Evolutionary conservation across 306 rosid genomes (phyloP).

Genomic region (Luffa acutangula): DNA sequence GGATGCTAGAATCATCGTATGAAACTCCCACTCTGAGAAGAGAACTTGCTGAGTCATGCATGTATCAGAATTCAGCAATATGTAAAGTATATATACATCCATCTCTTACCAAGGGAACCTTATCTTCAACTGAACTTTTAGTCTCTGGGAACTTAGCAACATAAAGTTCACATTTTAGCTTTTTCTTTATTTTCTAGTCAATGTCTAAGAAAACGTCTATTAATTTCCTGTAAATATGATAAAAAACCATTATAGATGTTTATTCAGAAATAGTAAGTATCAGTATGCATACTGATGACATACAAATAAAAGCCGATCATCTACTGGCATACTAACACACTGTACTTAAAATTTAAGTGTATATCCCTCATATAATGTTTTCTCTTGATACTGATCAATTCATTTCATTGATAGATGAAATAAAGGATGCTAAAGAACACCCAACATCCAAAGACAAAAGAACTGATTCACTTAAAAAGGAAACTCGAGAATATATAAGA

Average conservation of each 20-base stretch:
- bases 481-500: neutral
- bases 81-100: neutral
- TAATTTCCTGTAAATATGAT: neutral
- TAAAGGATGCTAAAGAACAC: no score
- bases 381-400: neutral
- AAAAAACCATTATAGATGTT: neutral
- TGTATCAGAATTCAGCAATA: neutral
- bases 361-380: neutral
- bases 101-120: neutral
- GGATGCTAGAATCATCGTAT: slow-evolving; percentile 76
- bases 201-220: neutral
- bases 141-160: neutral
- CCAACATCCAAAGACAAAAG: neutral
- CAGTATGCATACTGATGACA: neutral
- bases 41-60: slow-evolving; percentile 13
- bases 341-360: neutral
- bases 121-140: neutral
- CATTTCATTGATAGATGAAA: no score
- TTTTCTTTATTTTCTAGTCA: neutral
- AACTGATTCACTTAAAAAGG: neutral
- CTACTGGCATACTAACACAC: neutral
- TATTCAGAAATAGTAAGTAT: neutral
- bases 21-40: slow-evolving; percentile 77
- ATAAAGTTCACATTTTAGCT: neutral
- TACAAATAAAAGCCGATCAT: neutral